A percentile compares a stretch with the other conserved stretches of the same genome.
phyloP scores from a whole-genome alignment of 345 rosid genomes.

The Dimocarpus longan region DNA sequence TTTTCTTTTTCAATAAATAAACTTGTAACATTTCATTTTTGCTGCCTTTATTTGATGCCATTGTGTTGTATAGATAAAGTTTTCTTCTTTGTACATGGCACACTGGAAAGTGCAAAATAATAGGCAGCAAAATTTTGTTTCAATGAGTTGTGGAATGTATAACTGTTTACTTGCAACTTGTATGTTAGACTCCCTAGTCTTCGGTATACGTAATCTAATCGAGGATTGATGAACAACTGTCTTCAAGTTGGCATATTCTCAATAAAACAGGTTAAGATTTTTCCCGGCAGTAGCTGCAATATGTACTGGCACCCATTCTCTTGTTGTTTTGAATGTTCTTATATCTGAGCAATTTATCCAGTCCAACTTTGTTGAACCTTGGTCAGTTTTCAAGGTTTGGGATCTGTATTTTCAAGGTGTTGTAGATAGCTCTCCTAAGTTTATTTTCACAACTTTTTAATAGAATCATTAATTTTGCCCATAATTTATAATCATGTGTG shows the following conservation, averaged over 20 bases:
- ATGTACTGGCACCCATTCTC: not conserved
- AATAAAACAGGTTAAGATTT: not conserved
- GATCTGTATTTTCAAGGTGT: not conserved
- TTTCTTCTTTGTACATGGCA: not conserved
- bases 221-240: not conserved
- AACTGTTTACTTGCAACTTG: not conserved
- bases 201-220: not conserved
- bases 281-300: not conserved
- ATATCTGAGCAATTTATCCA: not conserved
- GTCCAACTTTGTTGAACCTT: not conserved
- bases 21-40: conserved; percentile 13
- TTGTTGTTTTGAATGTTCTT: not conserved
- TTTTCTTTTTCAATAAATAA: not conserved
- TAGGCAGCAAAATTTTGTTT: not conserved
- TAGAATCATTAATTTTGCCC: too few species aligned
- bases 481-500: not conserved
- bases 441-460: not conserved
- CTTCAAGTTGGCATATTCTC: not conserved
- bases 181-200: conserved; percentile 1
- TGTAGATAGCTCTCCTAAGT: not conserved
- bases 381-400: not conserved
- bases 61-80: conserved; percentile 16
- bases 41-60: not conserved
- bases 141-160: not conserved
- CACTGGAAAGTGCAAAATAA: not conserved